Conservation (phyloP, 768 basidiomycete genomes). For the Cystofilobasidium ferigula region DNA sequence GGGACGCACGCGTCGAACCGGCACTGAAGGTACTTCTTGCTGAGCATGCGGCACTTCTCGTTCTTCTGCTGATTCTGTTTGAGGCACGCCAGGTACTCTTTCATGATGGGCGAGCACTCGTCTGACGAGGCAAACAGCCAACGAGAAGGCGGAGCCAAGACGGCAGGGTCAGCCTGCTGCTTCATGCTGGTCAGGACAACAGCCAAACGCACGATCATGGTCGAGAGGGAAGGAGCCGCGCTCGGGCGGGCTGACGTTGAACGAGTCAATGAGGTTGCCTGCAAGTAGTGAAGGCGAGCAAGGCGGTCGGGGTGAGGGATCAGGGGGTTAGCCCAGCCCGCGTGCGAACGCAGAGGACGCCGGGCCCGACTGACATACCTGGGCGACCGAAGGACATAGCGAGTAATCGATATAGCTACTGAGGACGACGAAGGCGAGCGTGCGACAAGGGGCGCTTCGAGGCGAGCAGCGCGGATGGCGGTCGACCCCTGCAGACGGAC, state of each 20-base stretch:
- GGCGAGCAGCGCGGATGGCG: no score
- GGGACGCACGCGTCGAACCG: constrained; percentile 25
- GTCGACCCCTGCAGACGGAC: no score
- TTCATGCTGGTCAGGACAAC: background rate
- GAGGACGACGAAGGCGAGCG: no score
- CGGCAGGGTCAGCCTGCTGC: background rate
- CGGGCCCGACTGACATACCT: background rate
- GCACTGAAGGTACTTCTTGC: constrained; percentile 24
- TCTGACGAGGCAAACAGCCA: no score
- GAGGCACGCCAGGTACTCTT: constrained; percentile 22
- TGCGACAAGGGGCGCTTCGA: no score
- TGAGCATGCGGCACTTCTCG: constrained; percentile 23
- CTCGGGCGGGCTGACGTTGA: constrained; percentile 24
- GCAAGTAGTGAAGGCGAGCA: background rate
- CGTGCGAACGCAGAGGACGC: background rate
- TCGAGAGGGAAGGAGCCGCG: constrained; percentile 27
- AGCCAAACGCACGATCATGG: constrained; percentile 19
- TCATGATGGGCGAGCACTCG: constrained; percentile 25
- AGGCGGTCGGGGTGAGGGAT: background rate
- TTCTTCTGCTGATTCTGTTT: constrained; percentile 10
- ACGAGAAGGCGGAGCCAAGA: background rate
- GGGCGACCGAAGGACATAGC: constrained; percentile 22
- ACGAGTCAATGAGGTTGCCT: constrained; percentile 23
- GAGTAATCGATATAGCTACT: no score
- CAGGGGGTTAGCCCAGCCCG: background rate